Percentiles rank a stretch among this genome's conserved stretches.
phyloP scores from a whole-genome alignment of 1,284 basidiomycete genomes.

The Chalciporus sp. region DNA sequence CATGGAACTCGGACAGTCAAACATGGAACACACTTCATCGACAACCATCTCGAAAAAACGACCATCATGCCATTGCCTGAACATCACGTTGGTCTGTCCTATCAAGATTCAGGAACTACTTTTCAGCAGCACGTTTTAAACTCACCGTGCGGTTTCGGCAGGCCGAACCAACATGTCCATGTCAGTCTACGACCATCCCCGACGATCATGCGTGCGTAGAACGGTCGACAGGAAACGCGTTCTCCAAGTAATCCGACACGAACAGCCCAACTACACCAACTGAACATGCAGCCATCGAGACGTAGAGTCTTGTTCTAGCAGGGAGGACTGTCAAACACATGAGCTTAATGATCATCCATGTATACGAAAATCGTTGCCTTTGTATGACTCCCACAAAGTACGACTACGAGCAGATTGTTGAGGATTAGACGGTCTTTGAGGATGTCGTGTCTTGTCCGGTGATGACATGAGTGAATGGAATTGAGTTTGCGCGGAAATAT shows the following conservation, averaged over 20 bases:
- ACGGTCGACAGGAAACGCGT: constrained; percentile 21
- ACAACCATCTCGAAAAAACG: constrained; percentile 26
- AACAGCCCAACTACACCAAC: constrained; percentile 54
- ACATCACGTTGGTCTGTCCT: not conserved
- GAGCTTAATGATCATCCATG: constrained; percentile 8
- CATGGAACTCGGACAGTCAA: constrained; percentile 23
- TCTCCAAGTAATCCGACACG: constrained; percentile 60
- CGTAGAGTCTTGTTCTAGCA: constrained; percentile 55
- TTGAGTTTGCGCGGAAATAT: not conserved
- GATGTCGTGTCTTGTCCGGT: not conserved
- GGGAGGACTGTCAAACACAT: constrained; percentile 50
- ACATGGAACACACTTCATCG: constrained; percentile 17
- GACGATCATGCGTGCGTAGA: not conserved
- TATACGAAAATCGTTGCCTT: constrained; percentile 35
- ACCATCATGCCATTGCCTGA: constrained; percentile 14
- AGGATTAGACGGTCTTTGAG: constrained; percentile 4
- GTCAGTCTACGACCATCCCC: not conserved
- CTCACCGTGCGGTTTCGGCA: constrained; percentile 7
- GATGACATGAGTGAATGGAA: constrained; percentile 19
- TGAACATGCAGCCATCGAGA: constrained; percentile 58
- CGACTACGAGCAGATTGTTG: constrained; percentile 18
- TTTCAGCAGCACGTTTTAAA: not conserved
- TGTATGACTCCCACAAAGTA: constrained; percentile 46
- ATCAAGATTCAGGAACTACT: not conserved
- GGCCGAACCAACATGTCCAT: constrained; percentile 16